A percentile compares a stretch with the other conserved stretches of the same genome.
Conservation (phyloP, 257 asterid genomes). For the Fraxinus quadrangulata region DNA sequence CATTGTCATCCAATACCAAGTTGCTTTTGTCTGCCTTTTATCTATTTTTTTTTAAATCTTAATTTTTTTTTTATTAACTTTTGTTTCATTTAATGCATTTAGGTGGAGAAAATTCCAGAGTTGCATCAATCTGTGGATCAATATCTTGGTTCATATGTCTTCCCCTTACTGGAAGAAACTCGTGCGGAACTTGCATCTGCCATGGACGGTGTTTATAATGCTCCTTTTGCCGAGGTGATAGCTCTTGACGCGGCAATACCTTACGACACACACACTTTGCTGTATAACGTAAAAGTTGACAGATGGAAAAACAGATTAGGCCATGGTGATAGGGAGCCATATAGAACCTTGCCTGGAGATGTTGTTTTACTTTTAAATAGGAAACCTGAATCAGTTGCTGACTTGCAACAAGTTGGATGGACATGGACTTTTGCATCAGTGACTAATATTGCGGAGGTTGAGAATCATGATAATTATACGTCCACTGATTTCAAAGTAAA, state of each 20-base stretch:
- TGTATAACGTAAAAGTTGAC: constrained; percentile 31
- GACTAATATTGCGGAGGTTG: constrained; percentile 26
- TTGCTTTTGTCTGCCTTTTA: neutral
- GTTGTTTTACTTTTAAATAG: constrained; percentile 37
- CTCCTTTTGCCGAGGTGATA: constrained; percentile 55
- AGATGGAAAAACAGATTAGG: constrained; percentile 42
- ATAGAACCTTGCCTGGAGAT: constrained; percentile 59
- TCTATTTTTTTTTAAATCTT: neutral
- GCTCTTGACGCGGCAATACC: neutral
- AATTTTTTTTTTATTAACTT: neutral
- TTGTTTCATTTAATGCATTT: constrained; percentile 4
- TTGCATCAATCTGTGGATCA: constrained; percentile 36
- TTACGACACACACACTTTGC: neutral
- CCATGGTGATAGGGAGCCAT: constrained; percentile 39
- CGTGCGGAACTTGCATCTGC: constrained; percentile 49
- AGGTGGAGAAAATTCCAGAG: constrained; percentile 58
- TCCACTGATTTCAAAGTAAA: constrained; percentile 31
- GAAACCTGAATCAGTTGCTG: constrained; percentile 47
- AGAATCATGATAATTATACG: constrained; percentile 19
- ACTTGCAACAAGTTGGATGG: constrained; percentile 33
- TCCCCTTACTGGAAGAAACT: constrained; percentile 63
- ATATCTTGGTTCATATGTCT: constrained; percentile 46
- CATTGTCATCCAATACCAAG: neutral
- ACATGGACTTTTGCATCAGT: constrained; percentile 50
- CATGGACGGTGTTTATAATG: constrained; percentile 40